phyloP scores from a whole-genome alignment of 352 stramenopile genomes.

The Globisporangium paroecandrum region DNA sequence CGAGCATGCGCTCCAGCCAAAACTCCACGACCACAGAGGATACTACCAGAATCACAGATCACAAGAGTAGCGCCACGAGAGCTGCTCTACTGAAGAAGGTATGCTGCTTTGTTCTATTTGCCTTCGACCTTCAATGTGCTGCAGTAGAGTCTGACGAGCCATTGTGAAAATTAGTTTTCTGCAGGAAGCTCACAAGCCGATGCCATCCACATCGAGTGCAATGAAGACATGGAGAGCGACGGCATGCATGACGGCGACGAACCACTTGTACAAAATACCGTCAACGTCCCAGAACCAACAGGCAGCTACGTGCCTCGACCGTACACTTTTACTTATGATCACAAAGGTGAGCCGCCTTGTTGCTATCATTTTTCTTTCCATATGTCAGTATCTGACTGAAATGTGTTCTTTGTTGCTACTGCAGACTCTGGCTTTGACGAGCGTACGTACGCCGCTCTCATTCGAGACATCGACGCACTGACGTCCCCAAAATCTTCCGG shows the following conservation, averaged over 20 bases:
- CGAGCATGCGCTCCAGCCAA: slow-evolving; percentile 11
- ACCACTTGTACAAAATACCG: background rate
- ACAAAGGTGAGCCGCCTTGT: slow-evolving; percentile 23
- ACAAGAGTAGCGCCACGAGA: slow-evolving; percentile 1
- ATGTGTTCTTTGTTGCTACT: background rate
- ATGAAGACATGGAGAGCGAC: slow-evolving; percentile 25
- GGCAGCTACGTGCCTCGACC: slow-evolving; percentile 40
- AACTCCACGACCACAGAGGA: background rate
- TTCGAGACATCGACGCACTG: slow-evolving; percentile 59
- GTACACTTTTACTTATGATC: slow-evolving; percentile 53
- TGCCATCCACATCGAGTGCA: slow-evolving; percentile 1
- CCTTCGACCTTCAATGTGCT: background rate
- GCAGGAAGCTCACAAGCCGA: slow-evolving; percentile 5
- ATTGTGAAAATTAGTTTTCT: slow-evolving; percentile 4
- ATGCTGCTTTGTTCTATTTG: background rate
- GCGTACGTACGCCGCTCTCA: slow-evolving; percentile 40
- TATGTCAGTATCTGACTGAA: background rate
- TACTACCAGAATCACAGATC: background rate
- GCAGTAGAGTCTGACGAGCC: background rate
- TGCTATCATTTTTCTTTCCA: background rate
- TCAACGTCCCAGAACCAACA: background rate
- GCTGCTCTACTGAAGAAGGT: slow-evolving; percentile 15
- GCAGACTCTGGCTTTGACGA: slow-evolving; percentile 70
- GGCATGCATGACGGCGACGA: slow-evolving; percentile 8
- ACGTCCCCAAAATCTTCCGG: slow-evolving; percentile 23